phyloP scores from a whole-genome alignment of 441 rosid genomes.

The Oxalis stricta region DNA sequence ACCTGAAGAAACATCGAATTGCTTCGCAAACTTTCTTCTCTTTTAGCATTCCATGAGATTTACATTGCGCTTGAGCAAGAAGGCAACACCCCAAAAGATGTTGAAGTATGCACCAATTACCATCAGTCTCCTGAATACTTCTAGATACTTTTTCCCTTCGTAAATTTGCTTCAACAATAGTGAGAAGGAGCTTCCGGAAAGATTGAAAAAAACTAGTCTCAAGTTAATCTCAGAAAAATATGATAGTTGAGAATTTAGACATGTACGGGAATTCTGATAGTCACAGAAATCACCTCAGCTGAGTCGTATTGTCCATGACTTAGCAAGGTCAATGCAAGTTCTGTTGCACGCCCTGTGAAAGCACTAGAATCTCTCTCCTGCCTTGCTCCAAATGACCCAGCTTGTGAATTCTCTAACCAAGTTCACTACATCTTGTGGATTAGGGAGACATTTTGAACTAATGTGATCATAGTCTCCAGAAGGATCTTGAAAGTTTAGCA shows the following conservation, averaged over 20 bases:
- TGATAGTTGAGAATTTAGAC: slow-evolving; percentile 2
- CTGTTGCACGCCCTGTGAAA: slow-evolving; percentile 57
- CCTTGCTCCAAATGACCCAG: slow-evolving; percentile 78
- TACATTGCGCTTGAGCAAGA: slow-evolving; percentile 68
- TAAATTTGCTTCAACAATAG: slow-evolving; percentile 58
- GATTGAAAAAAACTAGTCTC: slow-evolving; percentile 5
- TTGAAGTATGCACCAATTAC: slow-evolving; percentile 85
- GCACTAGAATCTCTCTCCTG: slow-evolving; percentile 56
- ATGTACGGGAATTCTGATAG: slow-evolving; percentile 5
- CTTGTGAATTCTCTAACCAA: slow-evolving; percentile 50
- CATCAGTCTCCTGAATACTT: slow-evolving; percentile 58
- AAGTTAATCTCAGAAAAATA: slow-evolving; percentile 9
- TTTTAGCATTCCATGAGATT: slow-evolving; percentile 39
- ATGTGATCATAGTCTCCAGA: slow-evolving; percentile 19
- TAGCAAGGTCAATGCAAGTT: slow-evolving; percentile 60
- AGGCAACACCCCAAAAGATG: slow-evolving; percentile 92
- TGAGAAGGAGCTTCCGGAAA: slow-evolving; percentile 44
- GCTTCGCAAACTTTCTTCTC: slow-evolving; percentile 78
- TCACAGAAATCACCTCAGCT: slow-evolving; percentile 50
- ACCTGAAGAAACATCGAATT: slow-evolving; percentile 89
- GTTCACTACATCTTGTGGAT: slow-evolving; percentile 42
- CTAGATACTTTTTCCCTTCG: slow-evolving; percentile 58
- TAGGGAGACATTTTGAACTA: slow-evolving; percentile 36
- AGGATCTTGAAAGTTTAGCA: slow-evolving; percentile 24
- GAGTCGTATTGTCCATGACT: slow-evolving; percentile 83